A percentile compares a stretch with the other conserved stretches of the same genome.
phyloP scores from a whole-genome alignment of 345 rosid species.

The Salix udensis region DNA sequence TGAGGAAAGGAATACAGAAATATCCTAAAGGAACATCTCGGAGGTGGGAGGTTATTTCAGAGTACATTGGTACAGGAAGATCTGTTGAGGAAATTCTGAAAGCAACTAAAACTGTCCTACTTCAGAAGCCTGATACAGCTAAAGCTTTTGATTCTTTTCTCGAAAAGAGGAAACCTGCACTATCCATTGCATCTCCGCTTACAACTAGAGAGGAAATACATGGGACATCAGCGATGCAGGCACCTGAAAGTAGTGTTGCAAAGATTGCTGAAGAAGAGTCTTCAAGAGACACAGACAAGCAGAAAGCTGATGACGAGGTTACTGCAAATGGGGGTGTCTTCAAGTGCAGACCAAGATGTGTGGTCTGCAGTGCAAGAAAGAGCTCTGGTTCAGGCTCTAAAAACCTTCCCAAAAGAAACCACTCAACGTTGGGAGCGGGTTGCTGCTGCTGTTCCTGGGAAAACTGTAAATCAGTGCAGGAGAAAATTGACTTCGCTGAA shows the following conservation, averaged over 20 bases:
- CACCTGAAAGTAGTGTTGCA: slow-evolving; percentile 16
- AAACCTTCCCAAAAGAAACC: slow-evolving; percentile 92
- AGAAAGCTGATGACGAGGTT: slow-evolving; percentile 30
- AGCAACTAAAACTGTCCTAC: slow-evolving; percentile 95
- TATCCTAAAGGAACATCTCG: slow-evolving; percentile 92
- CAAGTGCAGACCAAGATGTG: slow-evolving; percentile 64
- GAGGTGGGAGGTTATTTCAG: slow-evolving; percentile 98
- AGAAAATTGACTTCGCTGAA: slow-evolving; percentile 75
- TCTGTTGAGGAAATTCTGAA: slow-evolving; percentile 90
- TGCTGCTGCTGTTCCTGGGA: slow-evolving; percentile 95
- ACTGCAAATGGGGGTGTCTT: slow-evolving; percentile 41
- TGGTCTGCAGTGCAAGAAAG: slow-evolving; percentile 97
- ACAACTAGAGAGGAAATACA: slow-evolving; percentile 72
- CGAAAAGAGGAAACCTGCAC: slow-evolving; percentile 83
- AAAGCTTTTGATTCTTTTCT: slow-evolving; percentile 97
- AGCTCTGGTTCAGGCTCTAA: slow-evolving; percentile 88
- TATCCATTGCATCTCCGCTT: slow-evolving; percentile 73
- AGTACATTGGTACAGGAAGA: slow-evolving; percentile 85
- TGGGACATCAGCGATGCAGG: slow-evolving; percentile 34
- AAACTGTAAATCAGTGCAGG: slow-evolving; percentile 86
- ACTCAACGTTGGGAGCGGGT: slow-evolving; percentile 97
- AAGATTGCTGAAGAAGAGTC: slow-evolving; percentile 35
- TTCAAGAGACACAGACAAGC: slow-evolving; percentile 32
- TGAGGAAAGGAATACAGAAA: slow-evolving; percentile 86
- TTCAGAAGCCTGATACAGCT: slow-evolving; percentile 83